phyloP scores from a whole-genome alignment of 1,139 yeast genomes.

The Suhomyces bolitotheri region DNA sequence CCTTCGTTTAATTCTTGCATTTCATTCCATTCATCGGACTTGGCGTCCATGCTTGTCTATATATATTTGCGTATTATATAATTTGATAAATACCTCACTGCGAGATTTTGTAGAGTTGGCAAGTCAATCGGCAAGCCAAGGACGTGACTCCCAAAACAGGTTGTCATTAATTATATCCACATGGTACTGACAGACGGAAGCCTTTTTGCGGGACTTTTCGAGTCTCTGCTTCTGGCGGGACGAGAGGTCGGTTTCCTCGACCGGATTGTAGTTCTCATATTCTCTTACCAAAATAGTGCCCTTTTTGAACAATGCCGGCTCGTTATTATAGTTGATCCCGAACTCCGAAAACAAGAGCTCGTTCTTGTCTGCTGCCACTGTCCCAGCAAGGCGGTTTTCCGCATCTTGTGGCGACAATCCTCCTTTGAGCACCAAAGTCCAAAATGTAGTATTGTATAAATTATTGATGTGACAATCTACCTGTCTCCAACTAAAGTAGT shows the following conservation, averaged over 20 bases:
- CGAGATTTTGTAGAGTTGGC: too few species aligned
- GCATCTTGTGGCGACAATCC: slow-evolving; percentile 74
- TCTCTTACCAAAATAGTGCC: slow-evolving; percentile 77
- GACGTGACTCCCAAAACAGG: slow-evolving; percentile 52
- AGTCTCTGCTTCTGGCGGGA: slow-evolving; percentile 53
- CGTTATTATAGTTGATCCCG: slow-evolving; percentile 86
- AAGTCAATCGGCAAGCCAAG: slow-evolving; percentile 30
- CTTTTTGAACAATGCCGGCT: slow-evolving; percentile 82
- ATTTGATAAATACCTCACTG: background rate
- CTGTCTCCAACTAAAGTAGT: slow-evolving; percentile 92
- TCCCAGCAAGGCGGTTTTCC: slow-evolving; percentile 69
- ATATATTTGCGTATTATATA: background rate
- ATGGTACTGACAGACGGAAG: slow-evolving; percentile 48
- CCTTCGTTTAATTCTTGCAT: slow-evolving; percentile 12
- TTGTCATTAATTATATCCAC: slow-evolving; percentile 57
- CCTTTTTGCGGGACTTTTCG: slow-evolving; percentile 51
- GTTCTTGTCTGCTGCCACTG: slow-evolving; percentile 80
- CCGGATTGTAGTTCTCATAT: slow-evolving; percentile 19
- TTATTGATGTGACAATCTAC: slow-evolving; percentile 97
- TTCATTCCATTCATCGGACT: slow-evolving; percentile 2
- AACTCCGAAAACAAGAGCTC: slow-evolving; percentile 78
- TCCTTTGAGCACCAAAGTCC: slow-evolving; percentile 80
- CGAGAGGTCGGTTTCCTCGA: slow-evolving; percentile 23
- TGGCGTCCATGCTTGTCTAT: too few species aligned
- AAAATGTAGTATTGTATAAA: slow-evolving; percentile 87